phyloP scores from a whole-genome alignment of 129 eudicot species.

The Dittrichia graveolens region DNA sequence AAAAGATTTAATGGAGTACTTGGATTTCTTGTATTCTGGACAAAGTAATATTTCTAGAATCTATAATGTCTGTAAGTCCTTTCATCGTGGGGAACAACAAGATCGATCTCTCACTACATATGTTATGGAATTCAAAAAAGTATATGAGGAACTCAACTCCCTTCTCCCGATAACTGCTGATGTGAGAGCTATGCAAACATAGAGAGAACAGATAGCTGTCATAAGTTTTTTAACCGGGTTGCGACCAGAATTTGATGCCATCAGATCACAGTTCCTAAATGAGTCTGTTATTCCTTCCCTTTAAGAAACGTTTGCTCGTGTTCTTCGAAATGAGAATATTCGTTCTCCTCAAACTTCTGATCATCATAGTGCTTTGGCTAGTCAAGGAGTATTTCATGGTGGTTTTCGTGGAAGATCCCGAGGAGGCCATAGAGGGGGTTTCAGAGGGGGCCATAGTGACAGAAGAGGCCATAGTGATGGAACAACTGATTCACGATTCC shows the following conservation, averaged over 20 bases:
- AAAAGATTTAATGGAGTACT: not conserved
- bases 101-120: not conserved
- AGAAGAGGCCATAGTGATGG: not conserved
- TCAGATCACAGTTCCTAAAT: not conserved
- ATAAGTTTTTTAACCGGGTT: too few relatives aligned
- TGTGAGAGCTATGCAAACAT: not conserved
- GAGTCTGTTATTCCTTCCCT: not conserved
- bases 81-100: not conserved
- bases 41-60: not conserved
- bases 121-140: slow-evolving; percentile 5
- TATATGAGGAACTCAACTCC: slow-evolving; percentile 1
- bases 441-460: too few relatives aligned
- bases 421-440: too few relatives aligned
- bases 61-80: not conserved
- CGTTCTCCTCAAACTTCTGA: not conserved
- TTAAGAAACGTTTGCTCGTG: slow-evolving; percentile 3
- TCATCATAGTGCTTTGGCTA: not conserved
- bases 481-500: not conserved
- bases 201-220: not conserved
- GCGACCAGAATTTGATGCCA: too few relatives aligned
- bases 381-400: not conserved
- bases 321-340: not conserved
- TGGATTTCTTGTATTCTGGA: not conserved
- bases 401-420: not conserved
- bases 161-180: not conserved